Evolutionary conservation across 2,329 filamentous ascomycete species (phyloP).

Genomic region (Huntiella moniliformis): DNA sequence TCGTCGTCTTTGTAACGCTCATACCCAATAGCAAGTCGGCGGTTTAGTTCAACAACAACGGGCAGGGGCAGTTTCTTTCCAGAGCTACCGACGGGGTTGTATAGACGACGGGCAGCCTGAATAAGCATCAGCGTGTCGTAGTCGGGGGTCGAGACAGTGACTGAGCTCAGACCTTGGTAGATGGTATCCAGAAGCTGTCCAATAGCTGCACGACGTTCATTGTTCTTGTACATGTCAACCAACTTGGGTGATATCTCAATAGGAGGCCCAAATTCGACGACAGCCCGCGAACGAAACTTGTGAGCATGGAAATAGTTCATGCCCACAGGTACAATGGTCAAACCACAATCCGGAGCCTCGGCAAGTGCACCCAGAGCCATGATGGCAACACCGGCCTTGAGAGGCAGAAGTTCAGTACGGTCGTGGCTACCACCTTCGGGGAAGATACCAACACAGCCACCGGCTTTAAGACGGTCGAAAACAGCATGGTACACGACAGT

Average conservation of each 20-base stretch:
- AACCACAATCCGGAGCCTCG: slow-evolving; percentile 64
- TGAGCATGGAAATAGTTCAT: slow-evolving; percentile 99
- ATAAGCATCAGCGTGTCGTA: slow-evolving; percentile 96
- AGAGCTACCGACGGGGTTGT: slow-evolving; percentile 50
- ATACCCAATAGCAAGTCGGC: slow-evolving; percentile 78
- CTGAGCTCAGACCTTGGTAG: slow-evolving; percentile 65
- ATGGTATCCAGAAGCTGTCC: slow-evolving; percentile 70
- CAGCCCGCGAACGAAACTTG: slow-evolving; percentile 90
- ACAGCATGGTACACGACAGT: slow-evolving; percentile 86
- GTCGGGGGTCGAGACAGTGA: slow-evolving; percentile 82
- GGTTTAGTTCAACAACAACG: slow-evolving; percentile 84
- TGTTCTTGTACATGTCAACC: slow-evolving; percentile 67
- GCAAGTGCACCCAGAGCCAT: slow-evolving; percentile 89
- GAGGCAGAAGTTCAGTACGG: slow-evolving; percentile 70
- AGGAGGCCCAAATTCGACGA: slow-evolving; percentile 84
- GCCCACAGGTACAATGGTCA: slow-evolving; percentile 89
- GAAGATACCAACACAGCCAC: slow-evolving; percentile 90
- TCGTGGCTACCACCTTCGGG: slow-evolving; percentile 94
- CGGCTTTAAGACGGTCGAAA: slow-evolving; percentile 61
- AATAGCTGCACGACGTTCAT: slow-evolving; percentile 72
- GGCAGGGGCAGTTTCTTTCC: slow-evolving; percentile 85
- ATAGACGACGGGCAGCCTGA: slow-evolving; percentile 79
- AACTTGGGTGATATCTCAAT: slow-evolving; percentile 69
- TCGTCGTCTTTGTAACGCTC: slow-evolving; percentile 82
- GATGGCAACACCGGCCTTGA: slow-evolving; percentile 93